Conservation (phyloP, 23 red algal species). For the Agarophyton chilense region DNA sequence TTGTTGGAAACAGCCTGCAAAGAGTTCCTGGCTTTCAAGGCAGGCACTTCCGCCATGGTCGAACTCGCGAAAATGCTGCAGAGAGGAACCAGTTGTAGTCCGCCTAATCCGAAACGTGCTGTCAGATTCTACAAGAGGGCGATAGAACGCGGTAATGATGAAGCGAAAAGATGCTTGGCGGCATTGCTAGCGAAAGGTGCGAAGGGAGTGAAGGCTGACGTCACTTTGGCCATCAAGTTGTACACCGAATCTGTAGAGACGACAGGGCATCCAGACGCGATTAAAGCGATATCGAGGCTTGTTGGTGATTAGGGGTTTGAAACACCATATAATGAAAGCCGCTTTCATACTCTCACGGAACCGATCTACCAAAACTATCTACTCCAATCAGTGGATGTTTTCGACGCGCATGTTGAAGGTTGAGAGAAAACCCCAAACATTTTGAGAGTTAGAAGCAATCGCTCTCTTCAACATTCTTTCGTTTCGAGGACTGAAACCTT, state of each 20-base stretch:
- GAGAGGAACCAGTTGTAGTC: neutral
- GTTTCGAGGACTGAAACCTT: too few species aligned
- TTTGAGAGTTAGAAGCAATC: too few species aligned
- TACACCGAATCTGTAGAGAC: neutral
- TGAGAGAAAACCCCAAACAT: too few species aligned
- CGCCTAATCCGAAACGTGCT: neutral
- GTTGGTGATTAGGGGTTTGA: neutral
- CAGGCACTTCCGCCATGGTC: neutral
- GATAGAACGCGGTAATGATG: constrained; percentile 11
- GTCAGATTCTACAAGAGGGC: constrained; percentile 19
- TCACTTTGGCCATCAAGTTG: constrained; percentile 1
- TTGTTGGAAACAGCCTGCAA: neutral
- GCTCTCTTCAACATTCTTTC: too few species aligned
- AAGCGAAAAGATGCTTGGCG: constrained; percentile 14
- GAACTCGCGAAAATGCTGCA: neutral
- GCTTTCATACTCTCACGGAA: too few species aligned
- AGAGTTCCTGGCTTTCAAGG: too few species aligned
- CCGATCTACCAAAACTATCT: too few species aligned
- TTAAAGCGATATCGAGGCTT: neutral
- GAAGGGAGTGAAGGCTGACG: constrained; percentile 3
- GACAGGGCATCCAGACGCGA: constrained; percentile 10
- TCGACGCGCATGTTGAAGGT: too few species aligned
- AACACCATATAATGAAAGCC: neutral
- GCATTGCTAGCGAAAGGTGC: neutral
- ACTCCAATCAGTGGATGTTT: too few species aligned